A percentile compares a stretch with the other conserved stretches of the same genome.
phyloP scores from a whole-genome alignment of 176 grass and related monocot species.

The Carex scoparia region DNA sequence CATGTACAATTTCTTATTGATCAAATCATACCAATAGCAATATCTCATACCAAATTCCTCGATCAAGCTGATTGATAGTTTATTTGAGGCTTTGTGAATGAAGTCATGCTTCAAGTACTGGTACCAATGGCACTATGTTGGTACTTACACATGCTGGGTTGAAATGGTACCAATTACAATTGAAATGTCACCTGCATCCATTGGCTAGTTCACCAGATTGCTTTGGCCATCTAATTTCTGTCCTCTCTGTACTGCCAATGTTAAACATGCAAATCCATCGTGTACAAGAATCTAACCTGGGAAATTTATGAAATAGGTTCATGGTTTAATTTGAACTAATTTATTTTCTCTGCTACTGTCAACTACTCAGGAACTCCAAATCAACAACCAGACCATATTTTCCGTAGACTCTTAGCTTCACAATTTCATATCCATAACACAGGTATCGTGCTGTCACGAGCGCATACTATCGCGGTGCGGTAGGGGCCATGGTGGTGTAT shows the following conservation, averaged over 20 bases:
- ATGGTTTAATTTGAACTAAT: background rate
- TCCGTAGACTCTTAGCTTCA: background rate
- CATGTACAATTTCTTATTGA: background rate
- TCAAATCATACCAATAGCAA: background rate
- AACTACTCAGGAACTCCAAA: background rate
- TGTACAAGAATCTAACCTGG: background rate
- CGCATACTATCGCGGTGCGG: slow-evolving; percentile 28
- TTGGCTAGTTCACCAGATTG: background rate
- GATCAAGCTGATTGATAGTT: background rate
- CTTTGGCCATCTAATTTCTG: background rate
- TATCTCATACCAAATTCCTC: background rate
- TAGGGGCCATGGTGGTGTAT: slow-evolving; percentile 31
- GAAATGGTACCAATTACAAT: background rate
- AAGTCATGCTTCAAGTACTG: slow-evolving; percentile 7
- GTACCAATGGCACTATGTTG: background rate
- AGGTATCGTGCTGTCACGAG: slow-evolving; percentile 30
- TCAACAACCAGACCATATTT: background rate
- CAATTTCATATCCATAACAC: background rate
- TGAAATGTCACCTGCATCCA: background rate
- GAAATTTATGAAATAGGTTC: background rate
- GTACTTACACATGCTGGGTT: background rate
- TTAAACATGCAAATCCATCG: background rate
- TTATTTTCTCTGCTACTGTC: background rate
- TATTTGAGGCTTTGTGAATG: background rate
- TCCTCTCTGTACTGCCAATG: background rate